Base-by-base conservation (phyloP, 1,139 yeast species). In the Zygosaccharomyces pseudobailii region DNA sequence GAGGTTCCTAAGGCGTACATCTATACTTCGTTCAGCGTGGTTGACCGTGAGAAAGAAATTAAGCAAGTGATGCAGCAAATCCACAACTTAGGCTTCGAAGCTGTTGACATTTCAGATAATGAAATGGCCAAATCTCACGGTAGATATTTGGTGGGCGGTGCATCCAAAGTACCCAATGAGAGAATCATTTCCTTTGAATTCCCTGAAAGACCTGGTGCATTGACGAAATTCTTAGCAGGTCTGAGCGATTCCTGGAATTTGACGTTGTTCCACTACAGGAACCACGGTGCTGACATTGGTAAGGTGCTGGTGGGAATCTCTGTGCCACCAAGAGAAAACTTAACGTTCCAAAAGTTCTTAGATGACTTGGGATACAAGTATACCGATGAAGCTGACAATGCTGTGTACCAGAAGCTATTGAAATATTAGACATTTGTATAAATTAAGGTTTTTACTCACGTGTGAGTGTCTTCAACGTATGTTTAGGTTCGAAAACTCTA, bases 121-220 rank as follows among this genome's bases (percentile, higher is more conserved):
- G 97, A 90, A 67, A 76, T 92, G 71, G 98, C 98, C 37, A 92
- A 92, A 68, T 79, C 92, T 21, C 99, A 92, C 62, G 97, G 97
- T 36, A 80, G 99, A 66, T 94, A 94, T 66, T 74, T 92, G 54
- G 95, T 92, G 24, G 98, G 98, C 49, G 98, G 98, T 48, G 82
- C 85, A 50, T 76, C 84, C 0, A 65, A 72, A 22, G 80, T 84
- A 10, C 73, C 78, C 27, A 75, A 86, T 54, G 99, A 92, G 68
- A 80, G 84, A 58, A 70, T 92, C 40, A 80, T 82, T 57, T 79
- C 86, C 47, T 92, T 92, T 61, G 97, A 89, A 68, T 94, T 92
- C 73, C 99, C 99, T 9, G 99, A 92, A 66, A 82, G 94, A 60
- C 97, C 97, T 1, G 95, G 96, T 37, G 97, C 98, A 0, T 74